Evolutionary conservation across 345 rosid genomes (phyloP), one percentile per base, ranked within the genome.

Genomic region (Iberis pinnata): DNA sequence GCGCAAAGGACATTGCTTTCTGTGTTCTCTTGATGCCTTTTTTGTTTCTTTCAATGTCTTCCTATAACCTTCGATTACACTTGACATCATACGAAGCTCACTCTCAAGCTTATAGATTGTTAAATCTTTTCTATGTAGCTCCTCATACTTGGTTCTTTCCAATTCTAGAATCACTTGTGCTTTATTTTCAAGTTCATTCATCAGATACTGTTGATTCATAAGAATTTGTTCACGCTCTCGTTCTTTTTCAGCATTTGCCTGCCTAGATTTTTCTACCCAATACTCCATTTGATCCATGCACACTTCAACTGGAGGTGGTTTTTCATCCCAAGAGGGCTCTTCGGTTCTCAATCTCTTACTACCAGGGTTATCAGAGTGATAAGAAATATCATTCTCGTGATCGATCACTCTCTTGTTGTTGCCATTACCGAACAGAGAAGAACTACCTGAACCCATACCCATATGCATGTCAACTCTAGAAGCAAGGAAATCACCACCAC

Each of bases 21-120:
- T 76, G 44, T 88, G 87, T 35, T 88, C 84, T 13, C 78, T 62
- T 60, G 80, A 85, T 53, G 81, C 73, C 64, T 69, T 69, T 31
- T 71, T 72, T 1, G 76, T 80, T 57, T 73, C 86, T 71, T 77
- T 92, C 76, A 85, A 68, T 37, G 80, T 83, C 80, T 70, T 87
- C 63, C 80, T 83, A 42, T 92, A 92, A 37, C 89, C 93, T 24
- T 80, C 81, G 32, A 81, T 35, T 18, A 88, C 78, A 60, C 74
- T 73, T 37, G 49, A 60, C 98, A 92, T 80, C 80, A 81, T 69
- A 52, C 53, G 56, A 50, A 92, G 73, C 65, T 92, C 98, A 42
- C 56, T 80, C 73, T 82, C 89, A 26, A 84, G 83, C 78, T 72
- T 78, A 73, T 66, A 76, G 19, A 75, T 69, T 57, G 78, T 80